Conservation (phyloP, 257 asterid genomes). For the Cynanchum wilfordii region DNA sequence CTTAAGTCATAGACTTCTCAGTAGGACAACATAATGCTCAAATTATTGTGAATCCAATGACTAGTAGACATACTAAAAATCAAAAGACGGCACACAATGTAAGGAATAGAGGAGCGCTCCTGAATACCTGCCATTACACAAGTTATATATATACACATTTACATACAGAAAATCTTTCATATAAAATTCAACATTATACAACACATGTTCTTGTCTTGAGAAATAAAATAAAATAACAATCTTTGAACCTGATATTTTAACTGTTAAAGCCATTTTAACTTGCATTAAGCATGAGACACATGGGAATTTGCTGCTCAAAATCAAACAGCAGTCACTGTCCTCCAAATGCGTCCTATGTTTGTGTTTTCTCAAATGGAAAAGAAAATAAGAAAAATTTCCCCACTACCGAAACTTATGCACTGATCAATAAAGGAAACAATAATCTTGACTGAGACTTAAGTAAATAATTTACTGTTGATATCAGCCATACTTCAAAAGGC, state of each 20-base stretch:
- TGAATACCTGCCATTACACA: background rate
- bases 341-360: background rate
- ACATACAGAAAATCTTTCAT: background rate
- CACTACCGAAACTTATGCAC: background rate
- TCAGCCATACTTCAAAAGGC: background rate
- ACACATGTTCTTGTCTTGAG: background rate
- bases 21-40: background rate
- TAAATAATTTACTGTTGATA: background rate
- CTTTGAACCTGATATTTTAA: background rate
- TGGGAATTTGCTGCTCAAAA: background rate
- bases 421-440: background rate
- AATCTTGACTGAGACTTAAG: background rate
- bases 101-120: background rate
- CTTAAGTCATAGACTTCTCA: background rate
- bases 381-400: background rate
- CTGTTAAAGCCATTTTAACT: background rate
- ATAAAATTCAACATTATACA: background rate
- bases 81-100: background rate
- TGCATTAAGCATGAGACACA: background rate
- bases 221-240: background rate
- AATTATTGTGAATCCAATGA: background rate
- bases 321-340: background rate
- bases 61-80: background rate
- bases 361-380: background rate
- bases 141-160: background rate